Conservation (phyloP, 768 basidiomycete genomes). For the Daedalea quercina region DNA sequence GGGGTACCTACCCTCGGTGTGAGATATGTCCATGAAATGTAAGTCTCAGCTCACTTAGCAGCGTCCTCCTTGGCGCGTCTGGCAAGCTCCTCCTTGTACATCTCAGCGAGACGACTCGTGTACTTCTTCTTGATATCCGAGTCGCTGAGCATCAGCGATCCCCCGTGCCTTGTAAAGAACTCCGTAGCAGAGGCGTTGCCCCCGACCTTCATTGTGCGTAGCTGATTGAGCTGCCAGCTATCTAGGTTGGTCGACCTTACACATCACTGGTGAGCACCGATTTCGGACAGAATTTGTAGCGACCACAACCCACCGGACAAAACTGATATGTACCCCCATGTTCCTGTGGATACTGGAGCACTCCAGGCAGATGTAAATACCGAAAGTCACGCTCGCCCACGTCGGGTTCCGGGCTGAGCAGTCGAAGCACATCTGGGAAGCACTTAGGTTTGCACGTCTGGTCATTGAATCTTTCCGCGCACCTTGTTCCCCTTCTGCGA, state of each 20-base stretch:
- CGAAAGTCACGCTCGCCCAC: conserved; percentile 95
- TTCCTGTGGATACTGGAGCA: conserved; percentile 95
- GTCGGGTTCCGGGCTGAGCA: conserved; percentile 95
- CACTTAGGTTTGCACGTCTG: not conserved
- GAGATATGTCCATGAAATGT: not conserved
- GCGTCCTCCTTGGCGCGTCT: conserved; percentile 74
- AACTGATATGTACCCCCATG: conserved; percentile 97
- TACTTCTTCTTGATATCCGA: conserved; percentile 88
- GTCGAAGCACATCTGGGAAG: conserved; percentile 78
- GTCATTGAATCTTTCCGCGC: conserved; percentile 5
- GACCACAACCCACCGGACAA: conserved; percentile 67
- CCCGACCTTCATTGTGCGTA: conserved; percentile 94
- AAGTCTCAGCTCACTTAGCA: conserved; percentile 40
- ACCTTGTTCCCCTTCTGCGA: conserved; percentile 89
- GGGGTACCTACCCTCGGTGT: conserved; percentile 52
- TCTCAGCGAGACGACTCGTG: conserved; percentile 69
- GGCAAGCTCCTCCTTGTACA: conserved; percentile 90
- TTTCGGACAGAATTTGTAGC: not conserved
- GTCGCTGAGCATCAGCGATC: conserved; percentile 58
- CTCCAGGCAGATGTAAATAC: conserved; percentile 95
- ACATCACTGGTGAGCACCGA: conserved; percentile 1
- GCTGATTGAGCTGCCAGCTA: conserved; percentile 84
- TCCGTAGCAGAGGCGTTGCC: conserved; percentile 85
- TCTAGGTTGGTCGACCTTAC: conserved; percentile 93
- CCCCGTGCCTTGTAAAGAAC: conserved; percentile 88